These are phyloP conservation scores for Jaltomata sinuosa DNA, from an alignment of 257 asterid species.

Conservation along the genomic window DNA sequence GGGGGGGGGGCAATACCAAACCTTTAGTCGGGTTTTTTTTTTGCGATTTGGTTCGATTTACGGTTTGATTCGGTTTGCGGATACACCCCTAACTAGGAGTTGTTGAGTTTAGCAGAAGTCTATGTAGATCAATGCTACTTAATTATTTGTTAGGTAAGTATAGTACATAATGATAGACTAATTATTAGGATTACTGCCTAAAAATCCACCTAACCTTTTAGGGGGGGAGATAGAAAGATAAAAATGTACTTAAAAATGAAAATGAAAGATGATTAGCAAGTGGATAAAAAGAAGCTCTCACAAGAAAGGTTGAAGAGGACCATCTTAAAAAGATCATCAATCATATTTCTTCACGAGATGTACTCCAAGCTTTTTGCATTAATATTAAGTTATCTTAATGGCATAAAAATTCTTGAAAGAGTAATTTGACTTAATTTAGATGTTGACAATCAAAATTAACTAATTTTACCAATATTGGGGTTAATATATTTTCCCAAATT, in stretches of 20 bases:
- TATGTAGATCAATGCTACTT: neutral
- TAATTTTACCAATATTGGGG: neutral
- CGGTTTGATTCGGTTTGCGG: too few species aligned
- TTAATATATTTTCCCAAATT: neutral
- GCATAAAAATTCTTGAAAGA: neutral
- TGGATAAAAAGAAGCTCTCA: conserved; percentile 7
- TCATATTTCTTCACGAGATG: conserved; percentile 4
- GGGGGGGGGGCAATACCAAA: too few species aligned
- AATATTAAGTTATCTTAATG: neutral
- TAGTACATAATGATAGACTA: neutral
- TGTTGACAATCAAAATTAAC: neutral
- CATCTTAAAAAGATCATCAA: neutral
- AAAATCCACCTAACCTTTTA: neutral
- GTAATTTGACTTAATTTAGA: conserved; percentile 3
- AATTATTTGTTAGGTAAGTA: neutral
- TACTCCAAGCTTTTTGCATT: conserved; percentile 18
- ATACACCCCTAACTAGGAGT: too few species aligned
- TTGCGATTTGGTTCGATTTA: too few species aligned
- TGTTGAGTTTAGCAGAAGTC: neutral
- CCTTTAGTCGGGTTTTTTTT: too few species aligned
- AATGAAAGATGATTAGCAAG: neutral
- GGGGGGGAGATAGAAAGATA: neutral
- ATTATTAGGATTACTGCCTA: neutral
- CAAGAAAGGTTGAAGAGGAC: conserved; percentile 14
- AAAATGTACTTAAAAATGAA: neutral